Base-by-base conservation (phyloP, 352 stramenopile species). In the Phytophthora parvispora region DNA sequence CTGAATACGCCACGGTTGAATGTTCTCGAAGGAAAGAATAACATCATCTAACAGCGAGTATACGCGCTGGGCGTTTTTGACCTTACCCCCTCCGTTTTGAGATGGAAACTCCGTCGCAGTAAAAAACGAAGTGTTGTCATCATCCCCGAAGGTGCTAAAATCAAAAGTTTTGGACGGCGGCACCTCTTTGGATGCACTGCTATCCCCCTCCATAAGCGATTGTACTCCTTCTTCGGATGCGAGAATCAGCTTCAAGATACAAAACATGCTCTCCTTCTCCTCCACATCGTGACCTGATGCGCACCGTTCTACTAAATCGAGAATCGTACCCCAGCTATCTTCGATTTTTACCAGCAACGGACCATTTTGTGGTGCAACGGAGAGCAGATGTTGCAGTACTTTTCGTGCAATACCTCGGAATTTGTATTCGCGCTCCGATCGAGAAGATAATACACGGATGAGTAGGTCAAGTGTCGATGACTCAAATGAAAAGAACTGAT, bases 401-500 rank as follows among this genome's bases (percentile, higher is more conserved):
- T 72, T 74, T 50, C 80, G 76, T 4, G 77, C 66, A 5, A 84
- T 45, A 55, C 51, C 56, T 31, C 65, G 59, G 22, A 74, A 76
- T 60, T 71, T 74, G 6, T 64, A 64, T 8, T 72, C 58, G 40
- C 42, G 29, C 18, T 25, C 38, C 6, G 64, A 69, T 60, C 49
- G 51, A 62, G 65, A 56, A 28, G 56, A 65, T 45, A 81, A 28
- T 24, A 65, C 58, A 16, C 55, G 67, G 10, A 93, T 40, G 2
- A 95, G 59, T 16, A 95, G 60, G 29, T 87, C 81, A 27, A 95
- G 75, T 8, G 81, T 87, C 31, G 84, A 84, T 13, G 75, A 92
- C 58, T 95, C 80, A 60, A 79, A 95, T 12, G 84, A 93, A 53
- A 90, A 92, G 59, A 95, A 93, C 60, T 95, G 84, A 63, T 88